Evolutionary conservation across 805 yeast genomes (phyloP).

Genomic region (Myxozyma nipponensis): DNA sequence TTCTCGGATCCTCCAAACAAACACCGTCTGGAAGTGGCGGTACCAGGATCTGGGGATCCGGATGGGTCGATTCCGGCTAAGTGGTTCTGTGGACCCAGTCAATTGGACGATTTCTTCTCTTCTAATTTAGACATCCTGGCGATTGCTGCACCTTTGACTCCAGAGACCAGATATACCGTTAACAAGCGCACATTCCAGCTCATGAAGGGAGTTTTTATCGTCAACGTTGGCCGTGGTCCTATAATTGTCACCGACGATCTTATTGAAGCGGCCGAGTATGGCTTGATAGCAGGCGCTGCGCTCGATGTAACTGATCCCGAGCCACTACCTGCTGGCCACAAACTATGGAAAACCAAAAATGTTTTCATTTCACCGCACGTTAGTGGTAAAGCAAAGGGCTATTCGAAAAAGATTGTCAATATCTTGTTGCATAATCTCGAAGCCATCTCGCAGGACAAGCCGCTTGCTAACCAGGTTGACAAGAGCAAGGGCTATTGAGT

Average conservation of each 20-base stretch:
- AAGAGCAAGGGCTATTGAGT: conserved; percentile 18
- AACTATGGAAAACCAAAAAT: conserved; percentile 27
- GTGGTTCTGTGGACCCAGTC: conserved; percentile 47
- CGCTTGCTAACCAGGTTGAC: conserved; percentile 15
- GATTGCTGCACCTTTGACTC: conserved; percentile 61
- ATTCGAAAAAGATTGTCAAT: conserved; percentile 19
- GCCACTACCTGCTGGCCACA: conserved; percentile 40
- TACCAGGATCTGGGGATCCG: conserved; percentile 48
- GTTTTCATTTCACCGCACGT: conserved; percentile 28
- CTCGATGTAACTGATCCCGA: conserved; percentile 68
- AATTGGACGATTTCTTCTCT: conserved; percentile 45
- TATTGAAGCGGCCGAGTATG: conserved; percentile 45
- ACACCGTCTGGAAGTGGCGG: conserved; percentile 40
- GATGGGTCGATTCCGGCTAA: conserved; percentile 39
- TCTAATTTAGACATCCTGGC: conserved; percentile 52
- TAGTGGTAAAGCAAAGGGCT: conserved; percentile 22
- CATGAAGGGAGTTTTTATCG: conserved; percentile 53
- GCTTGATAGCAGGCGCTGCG: conserved; percentile 61
- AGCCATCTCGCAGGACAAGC: conserved; percentile 14
- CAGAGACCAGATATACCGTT: conserved; percentile 53
- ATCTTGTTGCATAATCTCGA: conserved; percentile 18
- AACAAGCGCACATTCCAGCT: conserved; percentile 47
- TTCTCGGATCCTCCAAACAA: conserved; percentile 25
- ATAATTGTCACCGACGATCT: conserved; percentile 49
- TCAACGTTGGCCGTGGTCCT: conserved; percentile 48